Evolutionary conservation across 1,139 yeast species (phyloP).

Genomic region (Magnusiomyces ingens): DNA sequence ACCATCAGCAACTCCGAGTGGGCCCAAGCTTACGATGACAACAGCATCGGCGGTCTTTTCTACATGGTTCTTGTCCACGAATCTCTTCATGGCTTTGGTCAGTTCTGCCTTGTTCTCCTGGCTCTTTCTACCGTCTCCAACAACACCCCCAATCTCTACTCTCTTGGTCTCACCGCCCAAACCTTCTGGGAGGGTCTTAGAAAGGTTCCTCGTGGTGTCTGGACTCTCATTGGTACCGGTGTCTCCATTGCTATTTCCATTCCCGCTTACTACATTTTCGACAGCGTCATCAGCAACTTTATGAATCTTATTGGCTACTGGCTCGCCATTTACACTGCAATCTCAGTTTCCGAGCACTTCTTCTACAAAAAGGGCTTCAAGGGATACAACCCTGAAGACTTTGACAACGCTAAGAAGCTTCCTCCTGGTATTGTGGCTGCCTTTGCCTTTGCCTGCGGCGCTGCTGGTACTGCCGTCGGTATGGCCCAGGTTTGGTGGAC

Average conservation of each 20-base stretch:
- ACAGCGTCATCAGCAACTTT: conserved; percentile 67
- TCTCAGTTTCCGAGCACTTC: conserved; percentile 70
- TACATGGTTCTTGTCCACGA: conserved; percentile 69
- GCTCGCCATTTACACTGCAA: conserved; percentile 75
- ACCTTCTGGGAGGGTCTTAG: conserved; percentile 68
- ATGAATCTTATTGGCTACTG: conserved; percentile 90
- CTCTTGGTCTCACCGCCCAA: conserved; percentile 79
- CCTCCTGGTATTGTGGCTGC: conserved; percentile 77
- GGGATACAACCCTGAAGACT: conserved; percentile 58
- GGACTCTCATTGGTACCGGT: conserved; percentile 74
- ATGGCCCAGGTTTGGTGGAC: conserved; percentile 80
- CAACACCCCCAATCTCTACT: conserved; percentile 89
- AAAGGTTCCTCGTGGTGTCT: conserved; percentile 68
- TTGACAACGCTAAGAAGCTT: conserved; percentile 48
- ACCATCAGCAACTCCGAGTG: conserved; percentile 39
- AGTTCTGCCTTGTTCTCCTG: conserved; percentile 77
- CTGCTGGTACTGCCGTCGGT: conserved; percentile 78
- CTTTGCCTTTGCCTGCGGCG: conserved; percentile 74
- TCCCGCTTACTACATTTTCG: conserved; percentile 76
- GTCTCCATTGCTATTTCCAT: conserved; percentile 78
- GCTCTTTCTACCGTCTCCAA: conserved; percentile 83
- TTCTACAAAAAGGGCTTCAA: conserved; percentile 52
- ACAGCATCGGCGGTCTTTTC: conserved; percentile 75
- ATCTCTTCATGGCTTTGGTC: conserved; percentile 82
- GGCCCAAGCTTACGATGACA: conserved; percentile 44